Percentiles rank a stretch among this genome's conserved stretches.
Evolutionary conservation across 345 rosid species (phyloP).

Genomic region (Lepidium africanum): DNA sequence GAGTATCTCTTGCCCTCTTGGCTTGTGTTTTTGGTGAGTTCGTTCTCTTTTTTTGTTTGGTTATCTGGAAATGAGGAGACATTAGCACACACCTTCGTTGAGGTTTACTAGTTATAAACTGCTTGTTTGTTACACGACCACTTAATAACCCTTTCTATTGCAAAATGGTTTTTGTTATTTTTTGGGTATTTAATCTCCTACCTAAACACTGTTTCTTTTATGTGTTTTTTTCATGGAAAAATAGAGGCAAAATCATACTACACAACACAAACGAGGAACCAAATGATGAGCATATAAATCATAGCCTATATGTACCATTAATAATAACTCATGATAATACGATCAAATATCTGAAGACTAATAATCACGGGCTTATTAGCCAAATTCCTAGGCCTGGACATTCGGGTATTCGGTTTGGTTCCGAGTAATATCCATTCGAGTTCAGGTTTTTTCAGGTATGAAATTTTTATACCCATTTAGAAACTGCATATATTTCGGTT

Average conservation of each 20-base stretch:
- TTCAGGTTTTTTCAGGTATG: too few species aligned
- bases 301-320: too few species aligned
- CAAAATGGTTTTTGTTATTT: not conserved
- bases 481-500: too few species aligned
- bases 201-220: not conserved
- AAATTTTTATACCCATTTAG: too few species aligned
- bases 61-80: constrained; percentile 9
- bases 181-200: not conserved
- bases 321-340: too few species aligned
- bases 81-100: constrained; percentile 14
- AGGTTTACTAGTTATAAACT: constrained; percentile 16
- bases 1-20: not conserved
- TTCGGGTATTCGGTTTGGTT: too few species aligned
- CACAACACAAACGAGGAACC: too few species aligned
- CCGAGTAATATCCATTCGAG: too few species aligned
- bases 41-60: not conserved
- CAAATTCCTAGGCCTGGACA: too few species aligned
- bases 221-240: not conserved
- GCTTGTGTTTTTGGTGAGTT: constrained; percentile 15
- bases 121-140: constrained; percentile 12
- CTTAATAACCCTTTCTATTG: not conserved
- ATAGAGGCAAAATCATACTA: not conserved
- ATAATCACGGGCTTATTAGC: too few species aligned
- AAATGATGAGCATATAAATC: too few species aligned
- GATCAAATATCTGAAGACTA: too few species aligned